A percentile compares a stretch with the other conserved stretches of the same genome.
Conservation (phyloP, 2,329 filamentous ascomycete species). For the Colletotrichum orbiculare region DNA sequence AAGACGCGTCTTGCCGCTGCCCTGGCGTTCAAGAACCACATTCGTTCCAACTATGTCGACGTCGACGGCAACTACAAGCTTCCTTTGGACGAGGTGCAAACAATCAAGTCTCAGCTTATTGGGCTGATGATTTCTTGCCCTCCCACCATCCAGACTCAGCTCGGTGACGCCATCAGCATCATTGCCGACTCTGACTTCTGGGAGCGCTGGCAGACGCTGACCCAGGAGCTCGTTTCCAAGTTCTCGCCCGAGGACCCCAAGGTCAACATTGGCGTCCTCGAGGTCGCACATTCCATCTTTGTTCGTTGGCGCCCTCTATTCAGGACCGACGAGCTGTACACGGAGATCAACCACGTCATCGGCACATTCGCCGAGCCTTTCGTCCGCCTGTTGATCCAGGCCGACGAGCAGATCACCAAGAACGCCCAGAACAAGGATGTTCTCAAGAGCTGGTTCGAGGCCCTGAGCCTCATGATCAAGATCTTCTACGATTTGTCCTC, state of each 20-base stretch:
- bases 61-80: slow-evolving; percentile 96
- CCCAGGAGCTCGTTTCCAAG: slow-evolving; percentile 88
- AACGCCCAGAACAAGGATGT: slow-evolving; percentile 80
- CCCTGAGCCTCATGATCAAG: slow-evolving; percentile 89
- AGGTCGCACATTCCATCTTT: slow-evolving; percentile 98
- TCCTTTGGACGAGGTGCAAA: slow-evolving; percentile 80
- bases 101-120: slow-evolving; percentile 95
- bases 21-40: slow-evolving; percentile 98
- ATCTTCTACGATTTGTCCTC: slow-evolving; percentile 97
- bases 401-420: slow-evolving; percentile 77
- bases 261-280: slow-evolving; percentile 92
- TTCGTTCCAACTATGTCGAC: slow-evolving; percentile 93
- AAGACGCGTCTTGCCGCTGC: slow-evolving; percentile 89
- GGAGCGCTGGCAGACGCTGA: slow-evolving; percentile 94
- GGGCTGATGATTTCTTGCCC: slow-evolving; percentile 96
- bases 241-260: slow-evolving; percentile 84
- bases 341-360: slow-evolving; percentile 96
- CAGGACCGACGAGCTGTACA: slow-evolving; percentile 90
- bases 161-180: slow-evolving; percentile 95
- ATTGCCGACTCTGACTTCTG: slow-evolving; percentile 99
- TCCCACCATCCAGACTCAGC: slow-evolving; percentile 86
- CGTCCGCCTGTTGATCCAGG: slow-evolving; percentile 79
- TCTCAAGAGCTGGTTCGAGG: slow-evolving; percentile 83
- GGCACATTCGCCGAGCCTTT: slow-evolving; percentile 86
- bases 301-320: slow-evolving; percentile 95